Conservation (phyloP, 2,329 filamentous ascomycete genomes). For the Hymenoscyphus salicellus region DNA sequence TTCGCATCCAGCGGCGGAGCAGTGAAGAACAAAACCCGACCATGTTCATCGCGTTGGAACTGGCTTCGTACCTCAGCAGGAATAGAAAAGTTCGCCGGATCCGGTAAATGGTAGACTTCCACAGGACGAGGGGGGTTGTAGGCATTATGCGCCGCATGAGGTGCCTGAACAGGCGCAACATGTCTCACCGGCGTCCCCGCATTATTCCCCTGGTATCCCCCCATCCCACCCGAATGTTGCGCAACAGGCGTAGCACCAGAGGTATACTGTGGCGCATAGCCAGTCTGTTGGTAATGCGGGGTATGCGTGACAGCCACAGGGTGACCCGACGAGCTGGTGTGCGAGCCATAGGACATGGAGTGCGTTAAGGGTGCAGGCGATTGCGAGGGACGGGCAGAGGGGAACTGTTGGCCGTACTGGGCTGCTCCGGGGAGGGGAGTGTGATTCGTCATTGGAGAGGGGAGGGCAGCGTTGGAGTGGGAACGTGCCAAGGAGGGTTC, state of each 20-base stretch:
- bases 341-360: slow-evolving; percentile 31
- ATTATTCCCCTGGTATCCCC: slow-evolving; percentile 25
- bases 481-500: slow-evolving; percentile 26
- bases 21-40: slow-evolving; percentile 66
- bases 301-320: slow-evolving; percentile 25
- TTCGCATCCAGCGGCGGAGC: slow-evolving; percentile 55
- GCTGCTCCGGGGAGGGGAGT: slow-evolving; percentile 16
- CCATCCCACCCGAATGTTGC: slow-evolving; percentile 22
- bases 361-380: slow-evolving; percentile 32
- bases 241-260: slow-evolving; percentile 23
- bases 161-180: slow-evolving; percentile 15
- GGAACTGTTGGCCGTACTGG: slow-evolving; percentile 33
- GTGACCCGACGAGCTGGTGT: slow-evolving; percentile 16
- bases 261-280: slow-evolving; percentile 21
- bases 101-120: slow-evolving; percentile 63
- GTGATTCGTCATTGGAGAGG: slow-evolving; percentile 28
- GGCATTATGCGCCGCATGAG: slow-evolving; percentile 37
- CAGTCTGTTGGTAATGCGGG: slow-evolving; percentile 27
- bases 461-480: slow-evolving; percentile 22
- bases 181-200: slow-evolving; percentile 21
- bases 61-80: slow-evolving; percentile 61
- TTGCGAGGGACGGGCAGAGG: slow-evolving; percentile 27
- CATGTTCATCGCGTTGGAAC: slow-evolving; percentile 64
- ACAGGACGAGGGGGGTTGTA: slow-evolving; percentile 60
- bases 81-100: slow-evolving; percentile 61